Evolutionary conservation across 2,329 filamentous ascomycete genomes (phyloP).

Genomic region (Pseudopithomyces chartarum): DNA sequence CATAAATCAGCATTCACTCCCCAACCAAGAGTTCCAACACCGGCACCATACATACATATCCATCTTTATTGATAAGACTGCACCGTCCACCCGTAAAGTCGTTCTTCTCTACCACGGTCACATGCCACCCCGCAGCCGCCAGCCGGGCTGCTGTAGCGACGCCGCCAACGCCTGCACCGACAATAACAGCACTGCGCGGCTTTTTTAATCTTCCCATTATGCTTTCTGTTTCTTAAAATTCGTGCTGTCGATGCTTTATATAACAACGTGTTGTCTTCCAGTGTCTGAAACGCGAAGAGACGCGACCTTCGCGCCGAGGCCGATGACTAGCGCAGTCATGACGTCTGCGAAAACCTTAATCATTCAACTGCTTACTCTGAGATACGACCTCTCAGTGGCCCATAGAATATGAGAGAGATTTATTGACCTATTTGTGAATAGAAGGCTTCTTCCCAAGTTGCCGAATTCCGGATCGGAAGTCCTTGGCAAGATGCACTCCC

Average conservation of each 20-base stretch:
- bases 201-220: conserved; percentile 12
- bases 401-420: too few relatives aligned
- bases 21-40: not conserved
- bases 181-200: conserved; percentile 28
- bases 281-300: not conserved
- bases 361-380: not conserved
- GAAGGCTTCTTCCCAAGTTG: too few relatives aligned
- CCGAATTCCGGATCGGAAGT: too few relatives aligned
- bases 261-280: not conserved
- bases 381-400: too few relatives aligned
- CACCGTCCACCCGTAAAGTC: conserved; percentile 73
- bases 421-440: too few relatives aligned
- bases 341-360: conserved; percentile 11
- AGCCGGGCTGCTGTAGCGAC: conserved; percentile 74
- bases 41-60: conserved; percentile 55
- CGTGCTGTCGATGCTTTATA: not conserved
- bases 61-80: conserved; percentile 65
- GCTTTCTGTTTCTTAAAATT: not conserved
- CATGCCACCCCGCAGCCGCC: conserved; percentile 69
- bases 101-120: conserved; percentile 83
- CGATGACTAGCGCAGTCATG: conserved; percentile 7
- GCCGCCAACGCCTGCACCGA: conserved; percentile 73
- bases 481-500: too few relatives aligned
- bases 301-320: conserved; percentile 6
- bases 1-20: conserved; percentile 10